A percentile compares a stretch with the other conserved stretches of the same genome.
Conservation (phyloP, 177 flowering plant genomes). For the Vitis hybrid region DNA sequence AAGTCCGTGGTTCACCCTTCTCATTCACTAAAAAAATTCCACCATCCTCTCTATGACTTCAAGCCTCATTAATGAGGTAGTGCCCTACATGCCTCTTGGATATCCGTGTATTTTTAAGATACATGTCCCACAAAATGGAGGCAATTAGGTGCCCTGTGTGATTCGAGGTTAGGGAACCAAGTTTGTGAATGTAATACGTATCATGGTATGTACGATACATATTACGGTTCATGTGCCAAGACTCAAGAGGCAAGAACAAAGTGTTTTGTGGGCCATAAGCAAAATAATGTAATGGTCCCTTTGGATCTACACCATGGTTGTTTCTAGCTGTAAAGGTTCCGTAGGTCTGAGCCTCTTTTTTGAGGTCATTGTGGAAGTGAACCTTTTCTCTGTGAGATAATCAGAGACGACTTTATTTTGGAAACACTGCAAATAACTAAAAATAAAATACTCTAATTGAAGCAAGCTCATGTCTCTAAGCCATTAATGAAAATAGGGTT, state of each 20-base stretch:
- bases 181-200: not conserved
- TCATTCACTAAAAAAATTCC: too few species aligned
- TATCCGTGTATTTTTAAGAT: too few species aligned
- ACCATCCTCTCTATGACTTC: too few species aligned
- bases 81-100: too few species aligned
- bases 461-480: not conserved
- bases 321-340: slow-evolving; percentile 27
- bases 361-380: not conserved
- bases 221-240: too few species aligned
- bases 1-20: too few species aligned
- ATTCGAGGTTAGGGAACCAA: not conserved
- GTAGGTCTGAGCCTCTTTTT: not conserved
- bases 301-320: not conserved
- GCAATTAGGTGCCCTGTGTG: too few species aligned
- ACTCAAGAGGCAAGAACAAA: too few species aligned
- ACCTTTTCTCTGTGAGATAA: not conserved
- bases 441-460: not conserved
- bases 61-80: too few species aligned
- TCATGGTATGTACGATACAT: too few species aligned
- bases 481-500: too few species aligned
- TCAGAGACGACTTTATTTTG: not conserved
- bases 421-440: not conserved
- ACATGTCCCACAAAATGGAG: too few species aligned
- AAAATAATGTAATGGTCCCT: slow-evolving; percentile 2
- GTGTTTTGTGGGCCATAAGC: slow-evolving; percentile 2